Conservation (phyloP, 2,329 filamentous ascomycete species). For the Decorospora gaudefroyi region DNA sequence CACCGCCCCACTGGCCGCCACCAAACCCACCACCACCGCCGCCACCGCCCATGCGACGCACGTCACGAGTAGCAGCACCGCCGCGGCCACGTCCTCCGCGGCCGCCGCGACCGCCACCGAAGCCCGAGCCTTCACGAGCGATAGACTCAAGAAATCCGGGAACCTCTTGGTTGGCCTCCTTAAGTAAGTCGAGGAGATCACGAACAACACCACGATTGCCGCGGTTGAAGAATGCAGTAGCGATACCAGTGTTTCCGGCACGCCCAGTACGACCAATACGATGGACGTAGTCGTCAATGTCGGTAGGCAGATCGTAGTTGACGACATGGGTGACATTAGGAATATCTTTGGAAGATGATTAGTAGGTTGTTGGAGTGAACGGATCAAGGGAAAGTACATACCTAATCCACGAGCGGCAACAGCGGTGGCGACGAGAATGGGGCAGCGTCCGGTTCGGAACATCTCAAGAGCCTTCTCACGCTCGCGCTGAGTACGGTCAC, state of each 20-base stretch:
- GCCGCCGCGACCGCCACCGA: constrained; percentile 72
- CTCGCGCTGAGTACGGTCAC: constrained; percentile 97
- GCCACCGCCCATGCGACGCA: constrained; percentile 64
- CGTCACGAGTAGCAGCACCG: constrained; percentile 76
- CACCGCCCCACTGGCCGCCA: constrained; percentile 45
- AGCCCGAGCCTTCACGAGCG: constrained; percentile 86
- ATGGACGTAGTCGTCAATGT: constrained; percentile 98
- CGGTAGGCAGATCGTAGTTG: constrained; percentile 99
- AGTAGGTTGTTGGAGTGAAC: no score
- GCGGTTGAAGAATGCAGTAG: constrained; percentile 99
- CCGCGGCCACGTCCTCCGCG: constrained; percentile 72
- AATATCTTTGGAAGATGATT: no score
- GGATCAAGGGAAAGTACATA: constrained; percentile 26
- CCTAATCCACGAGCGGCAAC: constrained; percentile 79
- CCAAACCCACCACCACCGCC: constrained; percentile 63
- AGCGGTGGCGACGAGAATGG: constrained; percentile 94
- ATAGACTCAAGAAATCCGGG: constrained; percentile 95
- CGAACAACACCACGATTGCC: constrained; percentile 97
- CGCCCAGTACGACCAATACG: constrained; percentile 99
- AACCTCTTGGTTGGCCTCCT: constrained; percentile 98
- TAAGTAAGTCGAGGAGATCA: constrained; percentile 94
- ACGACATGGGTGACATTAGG: constrained; percentile 96
- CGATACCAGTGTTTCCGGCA: constrained; percentile 98
- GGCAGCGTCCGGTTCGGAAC: constrained; percentile 94
- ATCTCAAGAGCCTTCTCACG: constrained; percentile 97